Base-by-base conservation (phyloP, 176 grass and related monocot species). In the Urochloa ruziziensis region DNA sequence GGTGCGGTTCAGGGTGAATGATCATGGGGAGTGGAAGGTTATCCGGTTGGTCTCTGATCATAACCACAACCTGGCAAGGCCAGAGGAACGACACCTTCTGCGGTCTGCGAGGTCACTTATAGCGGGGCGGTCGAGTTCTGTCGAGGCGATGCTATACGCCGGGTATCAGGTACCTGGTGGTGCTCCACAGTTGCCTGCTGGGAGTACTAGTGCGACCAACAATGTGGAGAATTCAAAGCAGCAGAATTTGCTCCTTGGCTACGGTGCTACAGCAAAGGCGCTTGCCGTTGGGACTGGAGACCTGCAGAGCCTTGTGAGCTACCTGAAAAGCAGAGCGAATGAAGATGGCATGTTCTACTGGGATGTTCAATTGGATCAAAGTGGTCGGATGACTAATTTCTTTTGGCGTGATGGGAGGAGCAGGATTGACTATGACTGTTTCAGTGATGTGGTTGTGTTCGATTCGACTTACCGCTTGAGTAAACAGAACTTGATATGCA, bases 341-440 rank as follows among this genome's bases (percentile, higher is more conserved):
- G 56, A 84, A 77, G 93, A 95, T 70, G 88, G 88, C 15, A 90
- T 95, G 90, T 95, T 95, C 44, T 95, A 85, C 85, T 95, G 93
- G 93, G 93, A 94, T 84, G 90, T 88, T 62, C 90, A 92, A 27
- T 42, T 91, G 33, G 94, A 97, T 54, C 67, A 61, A 83, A 86
- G 72, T 64, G 84, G 89, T 25, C 86, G 78, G 62, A 89, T 83
- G 83, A 79, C 73, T 82, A 93, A 91, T 91, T 89, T 93, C 78
- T 93, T 94, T 66, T 97, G 94, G 94, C 82, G 91, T 32, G 89
- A 97, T 71, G 91, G 91, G 39, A 84, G 89, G 71, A 87, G 90
- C 70, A 91, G 86, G 61, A 70, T 80, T 13, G 91, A 97, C 88
- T 97, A 91, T 49, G 91, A 91, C 59, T 87, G 83, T 62, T 97